Percentiles rank a stretch among this genome's conserved stretches.
Conservation (phyloP, 2,329 filamentous ascomycete genomes). For the Calonectria henricotiae region DNA sequence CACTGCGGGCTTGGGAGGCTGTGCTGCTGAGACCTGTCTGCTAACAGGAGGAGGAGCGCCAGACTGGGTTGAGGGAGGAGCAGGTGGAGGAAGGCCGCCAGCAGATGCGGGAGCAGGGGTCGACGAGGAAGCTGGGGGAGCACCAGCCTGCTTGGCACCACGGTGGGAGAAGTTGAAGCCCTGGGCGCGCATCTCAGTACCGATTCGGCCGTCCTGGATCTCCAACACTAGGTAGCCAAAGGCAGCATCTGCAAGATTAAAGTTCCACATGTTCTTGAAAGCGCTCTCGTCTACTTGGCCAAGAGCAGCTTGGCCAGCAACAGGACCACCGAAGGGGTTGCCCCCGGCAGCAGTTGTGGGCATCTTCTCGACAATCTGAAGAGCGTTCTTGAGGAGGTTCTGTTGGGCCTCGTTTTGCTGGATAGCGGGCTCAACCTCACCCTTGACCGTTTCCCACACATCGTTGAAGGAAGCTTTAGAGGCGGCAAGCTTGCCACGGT, state of each 20-base stretch:
- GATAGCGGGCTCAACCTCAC: slow-evolving; percentile 95
- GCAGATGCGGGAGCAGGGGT: slow-evolving; percentile 52
- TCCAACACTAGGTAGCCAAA: slow-evolving; percentile 97
- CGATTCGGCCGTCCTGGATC: slow-evolving; percentile 94
- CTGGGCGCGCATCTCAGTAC: slow-evolving; percentile 98
- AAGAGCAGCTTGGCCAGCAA: slow-evolving; percentile 79
- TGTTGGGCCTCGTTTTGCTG: slow-evolving; percentile 95
- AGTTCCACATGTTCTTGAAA: slow-evolving; percentile 99
- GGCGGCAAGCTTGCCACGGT: slow-evolving; percentile 96
- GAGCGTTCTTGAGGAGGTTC: slow-evolving; percentile 89
- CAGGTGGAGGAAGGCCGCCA: slow-evolving; percentile 57
- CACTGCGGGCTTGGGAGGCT: slow-evolving; percentile 62
- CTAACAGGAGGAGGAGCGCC: slow-evolving; percentile 55
- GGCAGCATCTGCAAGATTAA: slow-evolving; percentile 96
- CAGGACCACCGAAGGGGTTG: slow-evolving; percentile 94
- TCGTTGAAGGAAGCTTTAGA: slow-evolving; percentile 99
- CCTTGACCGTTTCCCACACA: slow-evolving; percentile 98
- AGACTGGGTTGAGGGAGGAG: slow-evolving; percentile 59
- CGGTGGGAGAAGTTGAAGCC: slow-evolving; percentile 99
- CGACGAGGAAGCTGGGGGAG: slow-evolving; percentile 53
- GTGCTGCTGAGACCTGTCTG: slow-evolving; percentile 60
- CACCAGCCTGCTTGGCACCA: slow-evolving; percentile 80
- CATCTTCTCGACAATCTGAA: slow-evolving; percentile 98
- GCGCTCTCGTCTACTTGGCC: slow-evolving; percentile 98
- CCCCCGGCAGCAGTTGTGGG: slow-evolving; percentile 94